phyloP scores from a whole-genome alignment of 208 protist species.

The Chromosphaera perkinsii region DNA sequence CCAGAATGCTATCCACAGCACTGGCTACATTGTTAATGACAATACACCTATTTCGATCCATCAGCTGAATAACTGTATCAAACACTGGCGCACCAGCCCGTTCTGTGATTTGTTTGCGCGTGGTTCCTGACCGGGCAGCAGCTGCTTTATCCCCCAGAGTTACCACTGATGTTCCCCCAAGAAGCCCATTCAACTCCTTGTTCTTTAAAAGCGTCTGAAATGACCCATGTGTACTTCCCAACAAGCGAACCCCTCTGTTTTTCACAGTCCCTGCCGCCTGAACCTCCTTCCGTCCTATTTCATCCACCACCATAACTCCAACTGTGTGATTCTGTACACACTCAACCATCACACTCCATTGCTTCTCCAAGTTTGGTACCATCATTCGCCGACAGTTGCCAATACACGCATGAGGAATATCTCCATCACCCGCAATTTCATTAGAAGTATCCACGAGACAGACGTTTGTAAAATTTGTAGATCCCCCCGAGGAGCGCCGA shows the following conservation, averaged over 20 bases:
- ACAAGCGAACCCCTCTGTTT: constrained; percentile 73
- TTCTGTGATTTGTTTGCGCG: background rate
- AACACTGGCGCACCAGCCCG: background rate
- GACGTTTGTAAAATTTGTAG: constrained; percentile 48
- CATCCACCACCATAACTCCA: constrained; percentile 81
- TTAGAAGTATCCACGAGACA: constrained; percentile 85
- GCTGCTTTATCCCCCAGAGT: background rate
- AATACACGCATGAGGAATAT: constrained; percentile 72
- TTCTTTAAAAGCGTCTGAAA: constrained; percentile 6
- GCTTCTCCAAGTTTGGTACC: constrained; percentile 61
- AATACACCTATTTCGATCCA: background rate
- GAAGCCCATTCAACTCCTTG: constrained; percentile 6
- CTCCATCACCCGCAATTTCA: constrained; percentile 81
- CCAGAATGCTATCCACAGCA: constrained; percentile 12
- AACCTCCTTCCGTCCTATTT: constrained; percentile 71
- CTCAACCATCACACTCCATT: constrained; percentile 72
- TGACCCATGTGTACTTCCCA: constrained; percentile 77
- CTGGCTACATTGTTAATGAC: background rate
- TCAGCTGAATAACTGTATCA: background rate
- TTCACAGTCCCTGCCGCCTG: constrained; percentile 55
- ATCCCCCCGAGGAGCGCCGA: constrained; percentile 67
- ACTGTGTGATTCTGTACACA: constrained; percentile 86
- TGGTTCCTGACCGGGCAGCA: background rate
- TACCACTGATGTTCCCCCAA: background rate
- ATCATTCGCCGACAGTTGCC: constrained; percentile 76